Evolutionary conservation across 1,139 yeast species (phyloP), one percentile per base, ranked within the genome.

Genomic region (Zygosaccharomyces sapae): DNA sequence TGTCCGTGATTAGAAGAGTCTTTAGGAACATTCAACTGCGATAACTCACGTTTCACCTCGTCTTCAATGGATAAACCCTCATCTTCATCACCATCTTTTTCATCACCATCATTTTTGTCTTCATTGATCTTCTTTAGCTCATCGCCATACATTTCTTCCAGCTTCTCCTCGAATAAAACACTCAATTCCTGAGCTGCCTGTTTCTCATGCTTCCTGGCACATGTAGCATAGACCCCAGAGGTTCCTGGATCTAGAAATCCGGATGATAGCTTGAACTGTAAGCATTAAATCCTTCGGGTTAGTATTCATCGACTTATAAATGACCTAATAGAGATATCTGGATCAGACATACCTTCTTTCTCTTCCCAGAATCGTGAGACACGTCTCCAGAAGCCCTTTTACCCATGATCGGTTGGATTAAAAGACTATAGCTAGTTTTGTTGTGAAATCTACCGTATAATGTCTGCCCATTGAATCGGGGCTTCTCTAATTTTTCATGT

Each of bases 141-240:
- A 47, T 76, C 71, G 2, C 68, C 70, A 49, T 72, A 82, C 50
- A 74, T 74, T 55, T 79, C 79, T 49, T 76, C 78, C 12, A 78
- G 68, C 53, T 80, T 80, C 44, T 80, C 84, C 47, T 72, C 70
- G 20, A 90, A 76, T 33, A 89, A 67, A 47, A 75, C 69, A 57
- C 79, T 74, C 58, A 90, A 70, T 65, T 90, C 97, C 50, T 80
- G 79, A 18, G 83, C 77, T 57, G 96, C 86, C 48, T 77, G 80
- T 49, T 76, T 74, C 66, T 90, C 96, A 55, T 83, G 80, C 38
- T 86, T 84, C 57, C 96, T 74, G 43, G 79, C 76, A 66, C 97
- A 87, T 0, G 96, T 86, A 19, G 89, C 96, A 67, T 83, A 92
- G 1, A 87, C 72, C 1, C 97, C 96, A 39, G 83, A 71, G 53